A percentile compares a stretch with the other conserved stretches of the same genome.
phyloP scores from a whole-genome alignment of 208 protist genomes.

The Crithidia acanthocephali region DNA sequence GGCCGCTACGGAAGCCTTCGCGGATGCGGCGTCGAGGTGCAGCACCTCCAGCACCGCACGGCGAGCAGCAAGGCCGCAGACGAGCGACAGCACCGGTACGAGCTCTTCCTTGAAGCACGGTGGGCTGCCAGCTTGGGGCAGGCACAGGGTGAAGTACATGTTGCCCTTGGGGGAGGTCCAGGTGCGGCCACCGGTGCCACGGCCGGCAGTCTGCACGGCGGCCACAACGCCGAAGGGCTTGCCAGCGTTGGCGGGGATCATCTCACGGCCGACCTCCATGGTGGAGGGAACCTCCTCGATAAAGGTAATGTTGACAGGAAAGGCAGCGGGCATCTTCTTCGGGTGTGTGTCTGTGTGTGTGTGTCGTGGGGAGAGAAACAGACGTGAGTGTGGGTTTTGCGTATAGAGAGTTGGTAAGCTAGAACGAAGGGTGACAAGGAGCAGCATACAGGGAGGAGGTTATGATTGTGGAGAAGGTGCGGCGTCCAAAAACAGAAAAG shows the following conservation, averaged over 20 bases:
- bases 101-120: constrained; percentile 31
- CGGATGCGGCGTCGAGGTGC: constrained; percentile 17
- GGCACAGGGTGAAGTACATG: constrained; percentile 73
- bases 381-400: too few species aligned
- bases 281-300: constrained; percentile 57
- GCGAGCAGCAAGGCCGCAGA: constrained; percentile 56
- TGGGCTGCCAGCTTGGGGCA: constrained; percentile 33
- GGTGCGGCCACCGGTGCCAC: constrained; percentile 57
- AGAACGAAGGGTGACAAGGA: too few species aligned
- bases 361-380: background rate
- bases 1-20: constrained; percentile 1
- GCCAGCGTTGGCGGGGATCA: constrained; percentile 27
- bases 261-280: constrained; percentile 60
- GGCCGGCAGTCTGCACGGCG: constrained; percentile 49
- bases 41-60: constrained; percentile 46
- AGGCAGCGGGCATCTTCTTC: background rate
- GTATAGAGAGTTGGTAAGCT: too few species aligned
- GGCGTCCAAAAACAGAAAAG: too few species aligned
- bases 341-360: background rate
- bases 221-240: constrained; percentile 59
- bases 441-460: background rate
- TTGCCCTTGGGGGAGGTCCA: constrained; percentile 80
- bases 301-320: constrained; percentile 43
- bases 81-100: constrained; percentile 60
- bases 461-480: too few species aligned